These are phyloP conservation scores for Chaetoscypha palmicola DNA, from an alignment of 2,329 filamentous ascomycete genomes.

Conservation along the genomic window DNA sequence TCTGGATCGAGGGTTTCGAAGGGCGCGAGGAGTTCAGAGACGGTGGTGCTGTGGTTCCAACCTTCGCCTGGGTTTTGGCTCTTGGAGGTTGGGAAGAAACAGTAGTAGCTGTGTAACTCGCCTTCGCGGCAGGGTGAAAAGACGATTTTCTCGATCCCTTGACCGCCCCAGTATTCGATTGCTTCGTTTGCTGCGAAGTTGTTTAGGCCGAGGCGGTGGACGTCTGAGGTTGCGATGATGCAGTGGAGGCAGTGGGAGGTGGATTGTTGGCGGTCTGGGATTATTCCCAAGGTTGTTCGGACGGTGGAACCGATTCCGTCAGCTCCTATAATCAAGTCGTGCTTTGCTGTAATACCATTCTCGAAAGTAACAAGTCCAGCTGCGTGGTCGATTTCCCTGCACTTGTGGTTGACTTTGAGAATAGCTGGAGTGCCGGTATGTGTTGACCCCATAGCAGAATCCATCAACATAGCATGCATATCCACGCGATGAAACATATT, in stretches of 20 bases:
- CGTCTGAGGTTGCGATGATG: constrained; percentile 28
- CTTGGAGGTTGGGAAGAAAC: constrained; percentile 31
- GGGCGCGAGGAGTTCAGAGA: constrained; percentile 53
- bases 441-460: constrained; percentile 47
- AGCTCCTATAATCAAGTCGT: constrained; percentile 39
- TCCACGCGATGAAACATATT: constrained; percentile 64
- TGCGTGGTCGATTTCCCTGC: constrained; percentile 40
- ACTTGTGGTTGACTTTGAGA: constrained; percentile 45
- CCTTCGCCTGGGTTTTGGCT: constrained; percentile 25
- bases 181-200: constrained; percentile 22
- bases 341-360: constrained; percentile 24
- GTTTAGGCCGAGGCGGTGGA: constrained; percentile 18
- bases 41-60: constrained; percentile 29
- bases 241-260: constrained; percentile 35
- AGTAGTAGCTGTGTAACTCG: constrained; percentile 35
- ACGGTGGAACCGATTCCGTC: constrained; percentile 58
- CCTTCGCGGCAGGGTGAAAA: constrained; percentile 34
- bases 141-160: constrained; percentile 36
- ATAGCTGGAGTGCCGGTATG: constrained; percentile 48
- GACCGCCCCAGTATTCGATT: constrained; percentile 32
- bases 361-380: constrained; percentile 38
- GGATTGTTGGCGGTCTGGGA: constrained; percentile 30
- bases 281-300: constrained; percentile 51
- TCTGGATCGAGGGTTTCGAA: constrained; percentile 50
- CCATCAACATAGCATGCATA: constrained; percentile 62